Percentiles rank a stretch among this genome's conserved stretches.
Evolutionary conservation across 2,329 filamentous ascomycete species (phyloP).

Genomic region (Alternaria incomplexa): DNA sequence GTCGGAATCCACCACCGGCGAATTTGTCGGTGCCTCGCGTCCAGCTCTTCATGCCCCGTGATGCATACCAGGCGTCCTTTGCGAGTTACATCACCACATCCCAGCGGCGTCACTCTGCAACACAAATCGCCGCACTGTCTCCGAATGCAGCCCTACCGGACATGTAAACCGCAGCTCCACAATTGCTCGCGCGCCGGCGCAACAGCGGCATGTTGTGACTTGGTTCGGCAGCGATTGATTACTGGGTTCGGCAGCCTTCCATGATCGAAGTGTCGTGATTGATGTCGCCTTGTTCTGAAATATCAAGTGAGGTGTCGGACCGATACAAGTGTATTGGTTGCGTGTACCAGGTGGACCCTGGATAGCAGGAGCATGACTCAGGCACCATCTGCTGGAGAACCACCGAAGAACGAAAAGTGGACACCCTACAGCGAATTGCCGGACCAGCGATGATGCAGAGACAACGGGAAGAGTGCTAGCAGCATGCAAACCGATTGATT

Average conservation of each 20-base stretch:
- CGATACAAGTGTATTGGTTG: slow-evolving; percentile 4
- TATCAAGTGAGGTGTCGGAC: slow-evolving; percentile 2
- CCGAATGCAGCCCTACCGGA: slow-evolving; percentile 13
- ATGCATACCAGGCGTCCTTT: background rate
- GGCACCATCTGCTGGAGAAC: slow-evolving; percentile 12
- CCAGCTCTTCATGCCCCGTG: slow-evolving; percentile 3
- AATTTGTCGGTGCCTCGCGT: slow-evolving; percentile 5
- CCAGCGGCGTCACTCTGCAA: slow-evolving; percentile 1
- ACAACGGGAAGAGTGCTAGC: slow-evolving; percentile 2
- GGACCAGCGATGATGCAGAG: slow-evolving; percentile 9
- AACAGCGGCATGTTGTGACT: slow-evolving; percentile 1
- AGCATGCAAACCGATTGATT: slow-evolving; percentile 5
- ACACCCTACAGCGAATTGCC: background rate
- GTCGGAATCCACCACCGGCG: background rate
- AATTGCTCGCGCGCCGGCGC: background rate
- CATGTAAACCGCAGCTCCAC: background rate
- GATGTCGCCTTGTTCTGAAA: background rate
- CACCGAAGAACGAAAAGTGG: slow-evolving; percentile 17
- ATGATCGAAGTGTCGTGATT: slow-evolving; percentile 5
- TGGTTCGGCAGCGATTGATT: background rate
- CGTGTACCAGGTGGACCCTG: slow-evolving; percentile 1
- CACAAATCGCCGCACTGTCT: background rate
- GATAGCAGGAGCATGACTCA: slow-evolving; percentile 10
- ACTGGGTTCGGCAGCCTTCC: slow-evolving; percentile 2
- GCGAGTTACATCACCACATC: slow-evolving; percentile 5